phyloP scores from a whole-genome alignment of 371 early-diverging fungal genomes.

The Actinomucor elegans region DNA sequence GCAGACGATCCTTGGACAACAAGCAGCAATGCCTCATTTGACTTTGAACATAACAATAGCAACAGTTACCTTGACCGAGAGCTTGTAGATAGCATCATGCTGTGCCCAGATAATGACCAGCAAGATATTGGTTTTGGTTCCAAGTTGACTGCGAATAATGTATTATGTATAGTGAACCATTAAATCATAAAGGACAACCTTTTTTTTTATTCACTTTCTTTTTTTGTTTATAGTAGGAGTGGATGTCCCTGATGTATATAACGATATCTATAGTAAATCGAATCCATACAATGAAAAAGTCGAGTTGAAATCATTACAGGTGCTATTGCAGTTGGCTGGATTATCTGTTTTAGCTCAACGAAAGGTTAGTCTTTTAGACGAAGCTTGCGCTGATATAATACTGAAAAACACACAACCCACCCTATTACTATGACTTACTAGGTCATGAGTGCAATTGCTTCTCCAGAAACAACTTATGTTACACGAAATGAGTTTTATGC shows the following conservation, averaged over 20 bases:
- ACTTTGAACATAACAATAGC: not conserved
- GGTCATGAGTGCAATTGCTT: constrained; percentile 23
- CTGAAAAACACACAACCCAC: not conserved
- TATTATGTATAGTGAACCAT: not conserved
- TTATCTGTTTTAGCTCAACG: constrained; percentile 3
- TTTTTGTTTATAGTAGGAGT: constrained; percentile 13
- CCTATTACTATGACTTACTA: not conserved
- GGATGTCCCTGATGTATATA: constrained; percentile 15
- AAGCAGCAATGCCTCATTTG: not conserved
- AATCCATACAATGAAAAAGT: constrained; percentile 7
- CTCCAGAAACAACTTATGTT: constrained; percentile 52
- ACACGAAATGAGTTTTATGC: constrained; percentile 70
- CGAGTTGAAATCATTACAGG: not conserved
- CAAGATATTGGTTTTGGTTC: not conserved
- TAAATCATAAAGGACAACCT: not conserved
- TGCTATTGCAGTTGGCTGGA: constrained; percentile 1
- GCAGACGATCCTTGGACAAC: constrained; percentile 23
- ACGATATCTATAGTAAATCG: constrained; percentile 8
- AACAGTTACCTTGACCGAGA: not conserved
- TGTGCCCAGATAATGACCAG: not conserved
- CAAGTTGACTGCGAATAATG: constrained; percentile 6
- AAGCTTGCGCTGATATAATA: not conserved
- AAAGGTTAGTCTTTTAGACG: not conserved
- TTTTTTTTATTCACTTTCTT: not conserved
- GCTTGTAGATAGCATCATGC: not conserved